Base-by-base conservation (phyloP, 1,139 yeast genomes). In the Hyphopichia buzzinii region DNA sequence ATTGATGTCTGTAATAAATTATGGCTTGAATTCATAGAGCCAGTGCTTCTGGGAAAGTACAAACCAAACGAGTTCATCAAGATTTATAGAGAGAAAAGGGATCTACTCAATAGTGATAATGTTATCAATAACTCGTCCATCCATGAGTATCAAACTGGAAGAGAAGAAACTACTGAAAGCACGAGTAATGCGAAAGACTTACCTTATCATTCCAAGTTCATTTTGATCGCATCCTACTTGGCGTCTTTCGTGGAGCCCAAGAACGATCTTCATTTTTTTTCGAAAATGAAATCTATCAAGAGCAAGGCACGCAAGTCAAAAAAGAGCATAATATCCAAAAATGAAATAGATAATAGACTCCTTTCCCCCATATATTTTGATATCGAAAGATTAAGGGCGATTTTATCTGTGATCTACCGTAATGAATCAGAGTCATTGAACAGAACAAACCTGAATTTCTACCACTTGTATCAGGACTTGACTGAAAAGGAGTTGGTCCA, bases 161-260 rank as follows among this genome's bases (percentile, higher is more conserved):
- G 49, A 33, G 50, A 51, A 12, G 65, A 59, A 34, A 44, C 49
- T 7, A 35, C 34, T 12, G 38, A 39, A 2, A 34, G 43, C 7
- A 37, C 42, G 10, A 57, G 50, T 1, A 50, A 54, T 25, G 52
- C 55, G 2, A 52, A 51, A 13, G 79, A 71, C 45, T 60, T 82
- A 39, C 81, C 87, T 0, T 52, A 57, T 10, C 70, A 73, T 38
- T 73, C 86, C n/a, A 81, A 81, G 50, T 80, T 67, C 48, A 60
- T 84, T 3, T 57, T 84, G 17, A 67, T 84, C 35, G 86, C 90
- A 1, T 79, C 87, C 0, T 84, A 81, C 48, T 62, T 84, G 37
- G 89, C 90, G 0, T 81, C 90, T 1, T 81, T 72, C 50, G 77
- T 77, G 35, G 79, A 79, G 4, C 77, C 80, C 3, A 74, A 74